Conservation (phyloP, 2,329 filamentous ascomycete species). For the Aspergillus tubingensis region DNA sequence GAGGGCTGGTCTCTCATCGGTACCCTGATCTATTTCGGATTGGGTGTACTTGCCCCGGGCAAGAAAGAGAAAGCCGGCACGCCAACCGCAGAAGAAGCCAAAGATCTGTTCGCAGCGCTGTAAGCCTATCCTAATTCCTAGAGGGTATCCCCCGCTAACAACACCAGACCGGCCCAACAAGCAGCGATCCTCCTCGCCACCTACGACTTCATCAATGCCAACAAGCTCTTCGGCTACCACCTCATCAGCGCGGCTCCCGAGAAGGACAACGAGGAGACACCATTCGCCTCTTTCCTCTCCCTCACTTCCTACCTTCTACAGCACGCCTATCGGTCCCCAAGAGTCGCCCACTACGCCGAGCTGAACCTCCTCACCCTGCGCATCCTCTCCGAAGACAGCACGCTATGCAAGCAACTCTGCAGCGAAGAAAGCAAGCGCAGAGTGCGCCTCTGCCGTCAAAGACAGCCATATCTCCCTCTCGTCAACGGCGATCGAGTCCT, state of each 20-base stretch:
- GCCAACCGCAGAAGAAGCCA: slow-evolving; percentile 76
- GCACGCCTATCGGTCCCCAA: slow-evolving; percentile 80
- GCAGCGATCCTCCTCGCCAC: slow-evolving; percentile 79
- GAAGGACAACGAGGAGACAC: slow-evolving; percentile 66
- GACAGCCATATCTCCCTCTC: slow-evolving; percentile 79
- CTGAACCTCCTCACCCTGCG: slow-evolving; percentile 83
- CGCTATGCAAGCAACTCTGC: slow-evolving; percentile 80
- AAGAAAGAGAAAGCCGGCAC: slow-evolving; percentile 61
- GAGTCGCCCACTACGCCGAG: slow-evolving; percentile 80
- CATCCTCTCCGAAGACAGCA: slow-evolving; percentile 80
- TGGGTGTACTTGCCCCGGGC: slow-evolving; percentile 72
- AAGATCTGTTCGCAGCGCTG: slow-evolving; percentile 77
- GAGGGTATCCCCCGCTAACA: slow-evolving; percentile 22
- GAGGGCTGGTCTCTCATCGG: slow-evolving; percentile 83
- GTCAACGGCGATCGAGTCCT: slow-evolving; percentile 72
- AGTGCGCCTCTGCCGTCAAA: slow-evolving; percentile 85
- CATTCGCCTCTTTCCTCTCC: slow-evolving; percentile 81
- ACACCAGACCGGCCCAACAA: slow-evolving; percentile 70
- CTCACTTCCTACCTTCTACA: slow-evolving; percentile 90
- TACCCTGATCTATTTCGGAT: slow-evolving; percentile 80
- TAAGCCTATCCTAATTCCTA: slow-evolving; percentile 39
- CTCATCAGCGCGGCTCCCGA: slow-evolving; percentile 67
- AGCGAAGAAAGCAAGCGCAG: slow-evolving; percentile 71
- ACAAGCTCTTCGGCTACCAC: slow-evolving; percentile 91
- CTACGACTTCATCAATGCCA: slow-evolving; percentile 92